Evolutionary conservation across 2,329 filamentous ascomycete genomes (phyloP).

Genomic region (Magnaporthiopsis rhizophila): DNA sequence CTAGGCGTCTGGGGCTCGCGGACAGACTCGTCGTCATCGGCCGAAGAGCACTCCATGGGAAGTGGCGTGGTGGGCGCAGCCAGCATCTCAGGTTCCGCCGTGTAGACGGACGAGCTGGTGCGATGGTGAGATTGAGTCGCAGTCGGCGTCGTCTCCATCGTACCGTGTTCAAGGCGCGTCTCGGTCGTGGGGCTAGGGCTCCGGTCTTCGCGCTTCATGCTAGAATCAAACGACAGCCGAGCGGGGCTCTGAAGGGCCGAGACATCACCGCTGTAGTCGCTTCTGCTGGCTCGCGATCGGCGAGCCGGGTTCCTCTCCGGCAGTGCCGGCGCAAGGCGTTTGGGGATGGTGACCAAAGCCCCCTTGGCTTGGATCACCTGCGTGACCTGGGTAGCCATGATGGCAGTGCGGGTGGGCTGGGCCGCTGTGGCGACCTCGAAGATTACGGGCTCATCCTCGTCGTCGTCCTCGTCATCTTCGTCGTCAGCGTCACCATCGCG

Average conservation of each 20-base stretch:
- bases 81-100: conserved; percentile 5
- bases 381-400: conserved; percentile 56
- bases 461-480: conserved; percentile 40
- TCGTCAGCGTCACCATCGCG: conserved; percentile 30
- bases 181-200: background rate
- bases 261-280: conserved; percentile 53
- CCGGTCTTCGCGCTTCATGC: background rate
- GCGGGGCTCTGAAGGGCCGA: conserved; percentile 41
- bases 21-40: conserved; percentile 10
- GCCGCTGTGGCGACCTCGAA: conserved; percentile 56
- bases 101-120: conserved; percentile 9
- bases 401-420: conserved; percentile 48
- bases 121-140: conserved; percentile 4
- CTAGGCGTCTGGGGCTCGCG: conserved; percentile 14
- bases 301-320: conserved; percentile 69
- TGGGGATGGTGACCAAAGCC: conserved; percentile 76
- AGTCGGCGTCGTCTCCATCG: background rate
- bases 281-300: conserved; percentile 40
- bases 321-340: conserved; percentile 68
- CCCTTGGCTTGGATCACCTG: conserved; percentile 65
- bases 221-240: conserved; percentile 36
- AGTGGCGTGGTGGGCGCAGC: background rate
- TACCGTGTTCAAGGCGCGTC: background rate
- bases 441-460: conserved; percentile 58
- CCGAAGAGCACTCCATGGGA: conserved; percentile 10